These are phyloP conservation scores for Trichoderma oligosporum DNA, from an alignment of 2,329 filamentous ascomycete species.

Conservation along the genomic window DNA sequence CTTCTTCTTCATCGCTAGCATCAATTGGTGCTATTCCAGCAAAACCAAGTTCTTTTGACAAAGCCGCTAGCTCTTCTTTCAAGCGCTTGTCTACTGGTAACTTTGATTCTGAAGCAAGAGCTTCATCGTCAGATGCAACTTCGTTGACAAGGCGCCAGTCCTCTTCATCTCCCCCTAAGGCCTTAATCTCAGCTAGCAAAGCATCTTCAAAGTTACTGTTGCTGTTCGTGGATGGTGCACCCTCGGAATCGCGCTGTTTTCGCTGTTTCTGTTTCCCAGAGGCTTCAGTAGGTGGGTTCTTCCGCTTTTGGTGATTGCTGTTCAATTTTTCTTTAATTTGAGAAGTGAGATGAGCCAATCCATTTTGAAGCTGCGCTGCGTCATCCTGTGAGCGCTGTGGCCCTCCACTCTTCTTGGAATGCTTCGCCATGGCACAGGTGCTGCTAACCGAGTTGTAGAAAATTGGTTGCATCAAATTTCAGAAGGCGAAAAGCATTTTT, in stretches of 20 bases:
- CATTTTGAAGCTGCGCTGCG: conserved; percentile 44
- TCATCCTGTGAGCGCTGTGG: conserved; percentile 25
- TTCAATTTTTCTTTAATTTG: conserved; percentile 53
- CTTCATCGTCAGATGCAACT: conserved; percentile 42
- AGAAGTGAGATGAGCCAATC: conserved; percentile 52
- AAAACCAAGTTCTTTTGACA: conserved; percentile 40
- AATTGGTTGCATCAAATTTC: conserved; percentile 2
- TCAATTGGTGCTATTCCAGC: conserved; percentile 34
- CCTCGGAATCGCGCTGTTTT: conserved; percentile 36
- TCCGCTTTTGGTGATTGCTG: conserved; percentile 42
- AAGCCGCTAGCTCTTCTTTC: conserved; percentile 35
- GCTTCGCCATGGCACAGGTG: conserved; percentile 32
- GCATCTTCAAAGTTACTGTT: conserved; percentile 33
- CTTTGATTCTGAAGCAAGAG: conserved; percentile 30
- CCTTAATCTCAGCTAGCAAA: conserved; percentile 60
- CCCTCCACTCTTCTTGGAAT: conserved; percentile 38
- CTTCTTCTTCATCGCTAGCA: conserved; percentile 37
- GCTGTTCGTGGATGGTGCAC: conserved; percentile 25
- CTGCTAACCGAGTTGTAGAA: neutral
- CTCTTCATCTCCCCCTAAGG: conserved; percentile 61
- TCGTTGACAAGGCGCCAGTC: conserved; percentile 60
- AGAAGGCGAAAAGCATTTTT: conserved; percentile 17
- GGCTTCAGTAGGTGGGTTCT: conserved; percentile 38
- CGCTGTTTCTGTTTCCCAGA: conserved; percentile 35
- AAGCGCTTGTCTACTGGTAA: conserved; percentile 41